Evolutionary conservation across 345 rosid genomes (phyloP), one percentile per base, ranked within the genome.

Genomic region (Excoecaria agallocha): DNA sequence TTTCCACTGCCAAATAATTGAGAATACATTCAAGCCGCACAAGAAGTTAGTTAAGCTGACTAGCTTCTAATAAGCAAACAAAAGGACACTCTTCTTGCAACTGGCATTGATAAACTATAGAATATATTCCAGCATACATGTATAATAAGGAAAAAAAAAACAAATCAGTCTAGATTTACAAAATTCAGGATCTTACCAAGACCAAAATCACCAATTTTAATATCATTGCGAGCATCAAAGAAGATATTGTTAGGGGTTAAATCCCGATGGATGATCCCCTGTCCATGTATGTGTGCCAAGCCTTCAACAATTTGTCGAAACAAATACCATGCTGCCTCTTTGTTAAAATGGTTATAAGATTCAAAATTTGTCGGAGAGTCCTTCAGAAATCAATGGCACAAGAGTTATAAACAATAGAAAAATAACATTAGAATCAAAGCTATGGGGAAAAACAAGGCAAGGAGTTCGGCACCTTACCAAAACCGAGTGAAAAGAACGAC

Each of bases 261-360:
- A 85, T 94, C 98, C 46, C 98, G 86, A 86, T 94, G 98, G 84
- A 94, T 92, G 75, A 94, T 94, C 80, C 98, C 98, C 76, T 94
- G 98, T 72, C 89, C 97, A 77, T 94, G 98, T 66, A 94, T 92
- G 79, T 94, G 98, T 43, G 71, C 95, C 87, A 94, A 82, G 79
- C 98, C 98, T 83, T 94, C 97, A 19, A 94, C 97, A 83, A 94
- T 90, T 87, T 94, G 97, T 60, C 92, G 98, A 85, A 82, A 87
- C 70, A 79, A 81, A 81, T 92, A 97, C 98, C 97, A 94, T 10
- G 92, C 97, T 55, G 50, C 66, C 69, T 92, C 92, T 76, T 94
- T 83, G 86, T 92, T 95, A 74, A 90, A 89, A 77, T 92, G 93
- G 64, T 80, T 85, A 69, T 90, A 90, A 41, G 97, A 94, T 79